These are phyloP conservation scores for Cyberlindnera nakhonratchasimensis DNA, from an alignment of 805 yeast species.

Conservation along the genomic window DNA sequence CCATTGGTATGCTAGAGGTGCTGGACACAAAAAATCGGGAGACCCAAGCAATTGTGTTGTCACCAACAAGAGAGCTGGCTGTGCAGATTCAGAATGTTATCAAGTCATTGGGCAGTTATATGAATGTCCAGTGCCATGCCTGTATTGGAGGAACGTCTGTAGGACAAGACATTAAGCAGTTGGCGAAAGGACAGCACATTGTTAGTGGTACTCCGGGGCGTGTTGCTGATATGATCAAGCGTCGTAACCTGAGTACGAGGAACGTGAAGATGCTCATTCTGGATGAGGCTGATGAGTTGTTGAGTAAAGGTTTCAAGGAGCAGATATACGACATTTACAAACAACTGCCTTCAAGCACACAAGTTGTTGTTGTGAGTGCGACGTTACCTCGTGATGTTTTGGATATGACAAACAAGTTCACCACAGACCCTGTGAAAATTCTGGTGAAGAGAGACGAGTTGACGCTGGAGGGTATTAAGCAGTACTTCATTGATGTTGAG, in stretches of 20 bases:
- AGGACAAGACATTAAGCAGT: conserved; percentile 72
- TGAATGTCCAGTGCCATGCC: conserved; percentile 84
- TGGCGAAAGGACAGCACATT: conserved; percentile 80
- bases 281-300: conserved; percentile 96
- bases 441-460: conserved; percentile 93
- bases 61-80: conserved; percentile 97
- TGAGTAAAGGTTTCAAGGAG: conserved; percentile 90
- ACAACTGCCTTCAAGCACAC: conserved; percentile 77
- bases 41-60: conserved; percentile 84
- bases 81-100: conserved; percentile 89
- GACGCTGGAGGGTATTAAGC: conserved; percentile 91
- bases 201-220: conserved; percentile 98
- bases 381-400: conserved; percentile 90
- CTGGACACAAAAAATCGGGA: conserved; percentile 70
- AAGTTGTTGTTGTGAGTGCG: conserved; percentile 93
- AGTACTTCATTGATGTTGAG: conserved; percentile 86
- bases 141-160: conserved; percentile 92
- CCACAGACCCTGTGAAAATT: conserved; percentile 90
- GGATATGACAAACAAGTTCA: conserved; percentile 88
- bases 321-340: conserved; percentile 92
- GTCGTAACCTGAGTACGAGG: conserved; percentile 71
- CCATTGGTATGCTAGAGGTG: conserved; percentile 88
- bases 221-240: conserved; percentile 84
- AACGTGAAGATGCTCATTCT: conserved; percentile 81
- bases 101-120: conserved; percentile 78